Base-by-base conservation (phyloP, 1,284 basidiomycete genomes). In the Heterobasidion parviporum region DNA sequence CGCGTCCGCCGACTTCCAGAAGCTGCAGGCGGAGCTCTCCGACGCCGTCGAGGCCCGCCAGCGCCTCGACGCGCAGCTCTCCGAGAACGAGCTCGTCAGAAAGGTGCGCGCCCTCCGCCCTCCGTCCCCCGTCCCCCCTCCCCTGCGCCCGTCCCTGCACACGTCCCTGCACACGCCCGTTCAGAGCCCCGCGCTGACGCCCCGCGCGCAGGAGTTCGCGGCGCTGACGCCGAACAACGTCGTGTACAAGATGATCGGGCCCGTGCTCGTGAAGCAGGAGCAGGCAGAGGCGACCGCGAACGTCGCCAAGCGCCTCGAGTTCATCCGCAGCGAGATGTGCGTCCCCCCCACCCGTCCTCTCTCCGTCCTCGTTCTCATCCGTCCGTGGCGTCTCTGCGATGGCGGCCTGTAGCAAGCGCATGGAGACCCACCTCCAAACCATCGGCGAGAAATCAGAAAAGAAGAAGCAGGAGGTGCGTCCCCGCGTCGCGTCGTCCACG, bases 171-270 rank as follows among this genome's bases (percentile, higher is more conserved):
- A 32, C 3, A 20, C 26, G 6, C n/a, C n/a, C n/a, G n/a, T n/a
- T n/a, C n/a, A n/a, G n/a, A n/a, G n/a, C n/a, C n/a, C n/a, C n/a
- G n/a, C n/a, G n/a, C 12, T 15, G 45, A 9, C 15, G 34, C 16
- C 34, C 16, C 35, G 26, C 15, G 18, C 48, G 15, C 70, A 96
- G 92, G 95, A 98, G 72, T 94, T 98, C 65, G 72, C 74, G n/a
- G 73, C 75, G 32, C 72, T 98, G 56, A 88, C 86, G 51, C 72
- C 84, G 1, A 81, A 85, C 61, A 97, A 95, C 65, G 81, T 79
- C 8, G 81, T 99, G 8, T 99, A 88, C 78, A 99, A 99, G 74
- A 82, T 94, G 50, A 81, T 97, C 49, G 97, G 96, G 0, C 92
- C 94, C 1, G 89, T 94, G 1, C 80, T 99, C 20, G 84, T 98